Conservation (phyloP, 371 early-diverging fungal species). For the Actinomortierella ambigua region DNA sequence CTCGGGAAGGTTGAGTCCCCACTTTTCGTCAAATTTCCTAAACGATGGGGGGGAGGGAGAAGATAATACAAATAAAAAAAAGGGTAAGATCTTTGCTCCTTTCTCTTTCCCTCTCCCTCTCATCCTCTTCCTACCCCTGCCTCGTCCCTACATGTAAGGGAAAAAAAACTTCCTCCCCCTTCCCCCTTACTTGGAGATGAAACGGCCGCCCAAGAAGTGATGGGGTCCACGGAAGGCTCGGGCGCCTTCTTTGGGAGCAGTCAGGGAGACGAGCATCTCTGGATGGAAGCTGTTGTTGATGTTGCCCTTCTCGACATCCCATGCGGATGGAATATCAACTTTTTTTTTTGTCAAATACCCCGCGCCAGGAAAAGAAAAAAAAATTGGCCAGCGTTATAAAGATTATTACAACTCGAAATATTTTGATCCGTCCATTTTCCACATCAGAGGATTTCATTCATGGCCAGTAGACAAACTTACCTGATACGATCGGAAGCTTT, state of each 20-base stretch:
- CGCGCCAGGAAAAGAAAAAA: background rate
- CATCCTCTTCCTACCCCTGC: too few relatives aligned
- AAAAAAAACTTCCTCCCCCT: too few relatives aligned
- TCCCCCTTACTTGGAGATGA: constrained; percentile 75
- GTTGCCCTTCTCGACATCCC: constrained; percentile 88
- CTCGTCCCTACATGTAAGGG: too few relatives aligned
- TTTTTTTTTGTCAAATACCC: constrained; percentile 13
- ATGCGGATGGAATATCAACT: constrained; percentile 95
- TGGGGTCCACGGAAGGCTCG: constrained; percentile 68
- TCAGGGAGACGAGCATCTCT: constrained; percentile 85
- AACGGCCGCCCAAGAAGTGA: constrained; percentile 91
- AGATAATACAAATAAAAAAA: background rate
- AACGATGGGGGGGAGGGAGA: too few relatives aligned
- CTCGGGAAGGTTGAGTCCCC: constrained; percentile 64
- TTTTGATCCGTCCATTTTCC: background rate
- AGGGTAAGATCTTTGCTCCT: background rate
- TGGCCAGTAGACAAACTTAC: too few relatives aligned
- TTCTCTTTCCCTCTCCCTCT: too few relatives aligned
- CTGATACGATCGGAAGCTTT: constrained; percentile 65
- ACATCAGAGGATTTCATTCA: background rate
- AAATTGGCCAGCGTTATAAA: too few relatives aligned
- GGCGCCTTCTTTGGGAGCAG: constrained; percentile 87
- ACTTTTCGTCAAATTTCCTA: constrained; percentile 62
- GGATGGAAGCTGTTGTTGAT: constrained; percentile 61
- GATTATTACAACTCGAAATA: too few relatives aligned